Base-by-base conservation (phyloP, 2,329 filamentous ascomycete species). In the Cladobotryum mycophilum region DNA sequence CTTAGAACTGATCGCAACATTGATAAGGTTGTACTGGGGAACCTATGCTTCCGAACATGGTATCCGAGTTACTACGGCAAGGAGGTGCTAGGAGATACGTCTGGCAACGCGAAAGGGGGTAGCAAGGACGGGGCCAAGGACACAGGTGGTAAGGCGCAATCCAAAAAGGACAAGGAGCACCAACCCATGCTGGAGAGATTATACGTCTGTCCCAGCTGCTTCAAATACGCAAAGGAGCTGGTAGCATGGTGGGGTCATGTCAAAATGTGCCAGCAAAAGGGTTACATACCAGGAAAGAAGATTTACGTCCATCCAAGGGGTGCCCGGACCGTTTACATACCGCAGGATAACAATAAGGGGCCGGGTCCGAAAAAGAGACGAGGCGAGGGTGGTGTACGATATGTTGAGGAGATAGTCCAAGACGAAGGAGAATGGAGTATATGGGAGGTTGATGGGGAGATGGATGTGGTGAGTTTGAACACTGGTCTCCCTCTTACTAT, bases 181-280 rank as follows among this genome's bases (percentile, higher is more conserved):
- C 51, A 63, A 13, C 70, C 72, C 1, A 71, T 81, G 60, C 76
- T 89, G 14, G 81, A 85, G 56, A 72, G 84, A 50, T 73, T 97
- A 7, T 95, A 91, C 60, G 87, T 97, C 34, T 99, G 93, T 64
- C 86, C 88, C 34, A 86, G 82, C 75, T 99, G 93, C 73, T 97
- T 97, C 76, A 92, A 91, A 64, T 99, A 99, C 68, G 86, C 86
- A 35, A 80, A 76, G 56, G 81, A 84, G 61, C 65, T 82, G 12
- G 71, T 78, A 17, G 69, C 76, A 1, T 84, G 80, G 79, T 74
- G 74, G 61, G 72, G 73, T 17, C 83, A 86, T 60, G 75, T 81
- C 15, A 72, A 72, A 22, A 66, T 74, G 35, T 90, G 85, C 67
- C 74, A 79, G 59, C 67, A 68, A 53, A 74, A 63, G 37, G 67